Percentiles rank a stretch among this genome's conserved stretches.
Evolutionary conservation across 345 rosid genomes (phyloP).

Genomic region (Cardamine resedifolia): DNA sequence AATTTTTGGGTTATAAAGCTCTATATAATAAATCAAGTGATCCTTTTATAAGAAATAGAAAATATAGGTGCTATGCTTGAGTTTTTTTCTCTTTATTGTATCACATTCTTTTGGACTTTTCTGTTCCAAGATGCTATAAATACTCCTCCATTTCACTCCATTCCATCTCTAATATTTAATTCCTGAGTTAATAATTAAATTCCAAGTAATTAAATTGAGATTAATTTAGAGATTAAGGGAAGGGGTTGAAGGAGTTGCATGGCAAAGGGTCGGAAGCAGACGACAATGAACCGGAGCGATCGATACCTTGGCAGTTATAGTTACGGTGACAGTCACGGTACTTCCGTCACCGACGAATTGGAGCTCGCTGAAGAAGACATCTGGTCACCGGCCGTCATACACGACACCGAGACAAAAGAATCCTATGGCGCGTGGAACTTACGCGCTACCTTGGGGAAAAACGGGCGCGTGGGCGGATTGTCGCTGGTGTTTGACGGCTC

Average conservation of each 20-base stretch:
- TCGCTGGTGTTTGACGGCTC: constrained; percentile 64
- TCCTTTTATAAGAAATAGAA: neutral
- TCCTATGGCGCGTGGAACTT: constrained; percentile 44
- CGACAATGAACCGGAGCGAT: constrained; percentile 37
- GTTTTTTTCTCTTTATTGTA: neutral
- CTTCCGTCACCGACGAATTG: constrained; percentile 30
- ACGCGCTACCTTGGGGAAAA: constrained; percentile 27
- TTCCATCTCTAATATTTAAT: constrained; percentile 21
- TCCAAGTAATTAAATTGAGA: neutral
- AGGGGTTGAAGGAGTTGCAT: constrained; percentile 20
- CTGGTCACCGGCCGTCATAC: constrained; percentile 58
- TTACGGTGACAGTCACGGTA: constrained; percentile 30
- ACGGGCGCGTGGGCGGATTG: constrained; percentile 57
- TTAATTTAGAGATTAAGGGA: neutral
- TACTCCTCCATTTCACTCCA: constrained; percentile 3
- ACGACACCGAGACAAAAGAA: neutral
- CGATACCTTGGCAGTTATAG: constrained; percentile 35
- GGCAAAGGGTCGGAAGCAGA: constrained; percentile 28
- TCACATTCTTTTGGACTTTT: constrained; percentile 10
- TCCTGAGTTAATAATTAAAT: neutral
- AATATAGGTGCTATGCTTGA: neutral
- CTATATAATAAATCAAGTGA: neutral
- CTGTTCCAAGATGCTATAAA: constrained; percentile 31
- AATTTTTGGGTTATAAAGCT: neutral
- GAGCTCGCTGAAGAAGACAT: constrained; percentile 80